Evolutionary conservation across 495 filamentous ascomycete genomes (phyloP).

Genomic region (Thermothielavioides terrestris): DNA sequence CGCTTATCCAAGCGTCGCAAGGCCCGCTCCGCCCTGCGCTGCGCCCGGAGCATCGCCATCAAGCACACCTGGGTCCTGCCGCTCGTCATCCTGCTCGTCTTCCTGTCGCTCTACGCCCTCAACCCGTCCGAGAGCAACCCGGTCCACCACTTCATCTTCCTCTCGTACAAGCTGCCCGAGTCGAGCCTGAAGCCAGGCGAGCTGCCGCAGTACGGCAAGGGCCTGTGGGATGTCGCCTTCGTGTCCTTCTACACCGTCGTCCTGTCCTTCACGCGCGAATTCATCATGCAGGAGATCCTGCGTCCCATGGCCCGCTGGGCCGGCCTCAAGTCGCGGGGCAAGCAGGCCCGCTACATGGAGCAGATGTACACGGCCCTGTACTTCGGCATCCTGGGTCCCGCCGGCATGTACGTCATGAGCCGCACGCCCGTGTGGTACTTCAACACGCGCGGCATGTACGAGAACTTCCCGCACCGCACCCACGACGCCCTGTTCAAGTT

Average conservation of each 20-base stretch:
- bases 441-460: constrained; percentile 84
- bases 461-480: constrained; percentile 77
- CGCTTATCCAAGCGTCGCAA: constrained; percentile 48
- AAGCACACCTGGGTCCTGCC: constrained; percentile 79
- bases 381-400: constrained; percentile 76
- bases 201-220: constrained; percentile 80
- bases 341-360: constrained; percentile 93
- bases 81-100: constrained; percentile 55
- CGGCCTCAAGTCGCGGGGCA: constrained; percentile 65
- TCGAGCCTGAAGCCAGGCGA: constrained; percentile 43
- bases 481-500: constrained; percentile 88
- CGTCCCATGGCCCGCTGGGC: constrained; percentile 63
- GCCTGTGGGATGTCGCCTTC: constrained; percentile 72
- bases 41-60: constrained; percentile 55
- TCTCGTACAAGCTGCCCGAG: constrained; percentile 71
- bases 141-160: constrained; percentile 78
- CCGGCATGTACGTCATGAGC: constrained; percentile 87
- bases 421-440: constrained; percentile 95
- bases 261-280: constrained; percentile 88
- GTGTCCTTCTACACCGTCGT: constrained; percentile 86
- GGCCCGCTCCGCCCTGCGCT: constrained; percentile 53
- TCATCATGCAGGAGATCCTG: constrained; percentile 88
- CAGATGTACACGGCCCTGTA: constrained; percentile 97
- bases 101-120: constrained; percentile 61
- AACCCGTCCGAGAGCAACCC: constrained; percentile 79